Evolutionary conservation across 2,329 filamentous ascomycete species (phyloP).

Genomic region (Scolecobasidium constrictum): DNA sequence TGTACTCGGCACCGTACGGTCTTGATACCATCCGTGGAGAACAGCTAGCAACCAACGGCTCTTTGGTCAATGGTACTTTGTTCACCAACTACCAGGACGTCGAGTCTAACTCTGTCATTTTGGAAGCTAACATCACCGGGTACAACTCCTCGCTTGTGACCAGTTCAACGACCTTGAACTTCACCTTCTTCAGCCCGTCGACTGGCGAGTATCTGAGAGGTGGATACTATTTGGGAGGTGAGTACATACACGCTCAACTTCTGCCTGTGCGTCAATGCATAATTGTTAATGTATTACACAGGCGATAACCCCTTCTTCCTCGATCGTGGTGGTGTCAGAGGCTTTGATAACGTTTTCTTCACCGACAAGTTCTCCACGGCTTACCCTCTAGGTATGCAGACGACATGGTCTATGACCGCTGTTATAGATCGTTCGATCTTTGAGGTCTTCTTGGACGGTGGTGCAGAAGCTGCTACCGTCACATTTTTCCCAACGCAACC

Average conservation of each 20-base stretch:
- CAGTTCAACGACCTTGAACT: constrained; percentile 34
- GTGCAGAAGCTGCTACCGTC: constrained; percentile 38
- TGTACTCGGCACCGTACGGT: constrained; percentile 41
- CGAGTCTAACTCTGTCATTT: constrained; percentile 41
- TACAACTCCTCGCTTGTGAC: constrained; percentile 21
- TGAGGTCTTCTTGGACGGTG: constrained; percentile 45
- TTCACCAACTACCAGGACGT: constrained; percentile 41
- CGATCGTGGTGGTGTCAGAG: constrained; percentile 36
- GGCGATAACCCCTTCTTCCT: constrained; percentile 41
- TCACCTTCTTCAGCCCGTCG: constrained; percentile 40
- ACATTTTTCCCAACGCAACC: constrained; percentile 39
- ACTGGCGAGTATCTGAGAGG: constrained; percentile 39
- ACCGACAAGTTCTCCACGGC: constrained; percentile 41
- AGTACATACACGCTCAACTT: no score
- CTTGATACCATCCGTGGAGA: constrained; percentile 35
- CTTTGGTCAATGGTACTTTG: constrained; percentile 38
- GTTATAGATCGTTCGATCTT: constrained; percentile 45
- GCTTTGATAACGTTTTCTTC: constrained; percentile 44
- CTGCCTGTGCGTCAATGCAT: no score
- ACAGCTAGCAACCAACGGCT: constrained; percentile 32
- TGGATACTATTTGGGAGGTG: constrained; percentile 27
- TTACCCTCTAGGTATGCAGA: constrained; percentile 17
- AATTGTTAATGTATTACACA: no score
- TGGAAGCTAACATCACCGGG: constrained; percentile 42
- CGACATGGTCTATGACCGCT: constrained; percentile 32